A percentile compares a stretch with the other conserved stretches of the same genome.
phyloP scores from a whole-genome alignment of 345 rosid genomes.

The Eucalyptus camaldulensis region DNA sequence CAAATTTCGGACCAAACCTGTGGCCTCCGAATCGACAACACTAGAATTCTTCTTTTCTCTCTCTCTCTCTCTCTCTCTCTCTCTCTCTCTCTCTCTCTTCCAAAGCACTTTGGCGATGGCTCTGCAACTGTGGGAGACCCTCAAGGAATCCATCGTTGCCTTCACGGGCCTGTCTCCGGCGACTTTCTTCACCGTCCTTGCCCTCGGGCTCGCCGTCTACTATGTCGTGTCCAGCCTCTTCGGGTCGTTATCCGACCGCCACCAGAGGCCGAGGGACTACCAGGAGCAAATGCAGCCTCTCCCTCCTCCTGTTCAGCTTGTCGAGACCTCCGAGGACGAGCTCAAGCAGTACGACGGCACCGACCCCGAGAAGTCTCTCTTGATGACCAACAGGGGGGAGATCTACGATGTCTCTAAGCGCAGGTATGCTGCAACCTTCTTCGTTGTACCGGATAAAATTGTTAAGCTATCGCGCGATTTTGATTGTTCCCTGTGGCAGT shows the following conservation, averaged over 20 bases:
- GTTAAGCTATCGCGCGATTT: neutral
- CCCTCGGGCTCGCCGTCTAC: slow-evolving; percentile 58
- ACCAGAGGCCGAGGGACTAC: slow-evolving; percentile 18
- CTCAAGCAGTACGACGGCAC: slow-evolving; percentile 77
- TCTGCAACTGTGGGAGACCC: slow-evolving; percentile 74
- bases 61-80: neutral
- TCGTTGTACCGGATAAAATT: neutral
- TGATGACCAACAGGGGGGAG: slow-evolving; percentile 97
- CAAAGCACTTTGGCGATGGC: slow-evolving; percentile 27
- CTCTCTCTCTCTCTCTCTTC: neutral
- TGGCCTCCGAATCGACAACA: neutral
- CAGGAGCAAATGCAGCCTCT: slow-evolving; percentile 57
- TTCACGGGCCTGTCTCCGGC: slow-evolving; percentile 88
- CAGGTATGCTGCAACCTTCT: slow-evolving; percentile 31
- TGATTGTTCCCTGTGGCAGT: neutral
- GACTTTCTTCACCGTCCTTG: slow-evolving; percentile 61
- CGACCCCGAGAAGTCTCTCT: slow-evolving; percentile 77
- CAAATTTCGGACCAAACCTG: neutral
- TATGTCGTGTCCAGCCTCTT: slow-evolving; percentile 53
- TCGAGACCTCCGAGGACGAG: slow-evolving; percentile 77
- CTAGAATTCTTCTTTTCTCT: neutral
- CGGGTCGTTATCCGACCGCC: slow-evolving; percentile 29
- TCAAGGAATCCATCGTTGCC: slow-evolving; percentile 65
- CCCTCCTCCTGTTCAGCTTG: slow-evolving; percentile 80
- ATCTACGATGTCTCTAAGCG: slow-evolving; percentile 94